Percentiles rank a stretch among this genome's conserved stretches.
Evolutionary conservation across 2,329 filamentous ascomycete genomes (phyloP).

Genomic region (Aspergillus texensis): DNA sequence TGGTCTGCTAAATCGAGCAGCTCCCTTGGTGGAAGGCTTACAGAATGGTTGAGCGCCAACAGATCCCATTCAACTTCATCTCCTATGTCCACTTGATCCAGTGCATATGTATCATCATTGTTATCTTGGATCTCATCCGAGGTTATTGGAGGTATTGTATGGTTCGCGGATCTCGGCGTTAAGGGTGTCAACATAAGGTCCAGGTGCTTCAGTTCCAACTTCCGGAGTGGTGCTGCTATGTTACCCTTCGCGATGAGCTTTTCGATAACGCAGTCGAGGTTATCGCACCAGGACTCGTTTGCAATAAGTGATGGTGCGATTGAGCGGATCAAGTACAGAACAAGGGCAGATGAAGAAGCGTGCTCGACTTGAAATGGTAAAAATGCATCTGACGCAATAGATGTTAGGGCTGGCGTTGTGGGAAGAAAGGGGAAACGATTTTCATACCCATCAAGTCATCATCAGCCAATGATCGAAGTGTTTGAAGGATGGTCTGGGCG

Average conservation of each 20-base stretch:
- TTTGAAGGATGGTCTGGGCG: constrained; percentile 29
- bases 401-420: neutral
- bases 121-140: neutral
- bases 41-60: constrained; percentile 24
- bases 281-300: constrained; percentile 40
- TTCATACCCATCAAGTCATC: neutral
- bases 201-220: constrained; percentile 32
- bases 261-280: constrained; percentile 41
- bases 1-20: constrained; percentile 30
- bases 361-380: constrained; percentile 48
- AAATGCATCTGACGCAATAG: constrained; percentile 34
- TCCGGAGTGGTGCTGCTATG: constrained; percentile 41
- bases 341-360: constrained; percentile 46
- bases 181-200: constrained; percentile 30
- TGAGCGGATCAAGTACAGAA: constrained; percentile 39
- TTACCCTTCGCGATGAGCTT: constrained; percentile 44
- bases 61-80: constrained; percentile 31
- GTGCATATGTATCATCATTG: neutral
- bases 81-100: neutral
- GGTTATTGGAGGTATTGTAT: constrained; percentile 1
- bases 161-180: constrained; percentile 28
- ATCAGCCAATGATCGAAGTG: constrained; percentile 16
- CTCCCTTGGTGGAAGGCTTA: constrained; percentile 28
- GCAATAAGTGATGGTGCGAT: constrained; percentile 39
- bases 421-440: neutral